Base-by-base conservation (phyloP, 345 rosid genomes). In the Brassica rapa region DNA sequence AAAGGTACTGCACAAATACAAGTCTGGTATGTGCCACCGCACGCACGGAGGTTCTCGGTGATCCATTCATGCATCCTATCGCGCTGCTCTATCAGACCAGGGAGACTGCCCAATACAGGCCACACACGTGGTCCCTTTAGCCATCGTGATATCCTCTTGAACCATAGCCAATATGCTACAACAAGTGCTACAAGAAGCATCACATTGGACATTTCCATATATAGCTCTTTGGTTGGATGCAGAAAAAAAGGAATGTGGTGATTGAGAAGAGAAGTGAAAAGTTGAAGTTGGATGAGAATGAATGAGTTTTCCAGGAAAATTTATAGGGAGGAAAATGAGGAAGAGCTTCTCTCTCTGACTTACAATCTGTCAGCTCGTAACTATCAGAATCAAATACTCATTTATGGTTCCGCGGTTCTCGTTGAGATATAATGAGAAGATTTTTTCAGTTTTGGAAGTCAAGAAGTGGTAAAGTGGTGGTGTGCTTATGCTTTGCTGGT, bases 51-150 rank as follows among this genome's bases (percentile, higher is more conserved):
- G 82, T 90, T 94, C 82, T 91, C 97, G 68, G 86, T 83, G 88
- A 94, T 94, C 99, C 98, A 94, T 83, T 94, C 99, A 66, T 92
- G 99, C 91, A 94, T 70, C 66, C 98, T 94, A 61, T 92, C 96
- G 69, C 88, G 85, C 66, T 94, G 92, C 84, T 91, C 87, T 64
- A 92, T 86, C 83, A 94, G 83, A 12, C 97, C 97, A 2, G 99
- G 98, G 7, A 94, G 91, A 83, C 98, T 94, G 41, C 99, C 99
- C 81, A 93, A 33, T 35, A 94, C 33, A 6, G 96, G 94, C 95
- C 96, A 93, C 62, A 93, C 98, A 79, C 93, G 90, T 46, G 98
- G 99, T 69, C 98, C 99, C 61, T 81, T 86, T 4, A 89, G 72
- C 11, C 88, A 82, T 78, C 98, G 89, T 12, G 93, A 87, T 80